phyloP scores from a whole-genome alignment of 2,329 filamentous ascomycete genomes.

The Diaporthe ilicicola region DNA sequence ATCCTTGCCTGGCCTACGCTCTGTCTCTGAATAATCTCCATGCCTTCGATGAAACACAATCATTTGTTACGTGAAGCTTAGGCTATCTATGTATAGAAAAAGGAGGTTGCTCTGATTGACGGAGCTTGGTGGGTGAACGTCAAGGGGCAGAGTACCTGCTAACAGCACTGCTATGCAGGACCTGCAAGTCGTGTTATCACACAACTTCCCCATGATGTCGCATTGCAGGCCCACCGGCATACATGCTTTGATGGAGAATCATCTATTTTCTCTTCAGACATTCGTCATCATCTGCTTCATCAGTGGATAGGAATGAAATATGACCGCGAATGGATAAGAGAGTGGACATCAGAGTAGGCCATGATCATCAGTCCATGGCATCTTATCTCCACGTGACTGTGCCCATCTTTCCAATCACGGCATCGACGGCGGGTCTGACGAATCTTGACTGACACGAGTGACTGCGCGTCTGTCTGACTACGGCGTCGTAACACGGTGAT shows the following conservation, averaged over 20 bases:
- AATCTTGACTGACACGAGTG: conserved; percentile 12
- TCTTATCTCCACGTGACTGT: conserved; percentile 33
- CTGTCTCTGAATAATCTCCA: no score
- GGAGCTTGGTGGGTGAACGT: no score
- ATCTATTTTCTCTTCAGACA: neutral
- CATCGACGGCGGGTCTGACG: conserved; percentile 22
- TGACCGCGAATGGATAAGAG: neutral
- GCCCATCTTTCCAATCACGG: conserved; percentile 25
- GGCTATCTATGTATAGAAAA: neutral
- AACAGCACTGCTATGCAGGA: neutral
- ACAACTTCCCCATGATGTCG: neutral
- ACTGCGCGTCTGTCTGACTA: neutral
- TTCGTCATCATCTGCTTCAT: conserved; percentile 14
- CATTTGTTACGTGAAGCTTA: neutral
- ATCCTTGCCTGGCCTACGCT: neutral
- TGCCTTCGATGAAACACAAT: no score
- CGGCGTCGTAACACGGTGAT: neutral
- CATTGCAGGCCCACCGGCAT: neutral
- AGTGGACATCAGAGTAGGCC: neutral
- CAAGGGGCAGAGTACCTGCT: neutral
- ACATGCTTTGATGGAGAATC: neutral
- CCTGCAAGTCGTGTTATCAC: neutral
- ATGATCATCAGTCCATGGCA: neutral
- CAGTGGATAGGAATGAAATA: neutral
- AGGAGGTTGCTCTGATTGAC: no score